phyloP scores from a whole-genome alignment of 805 yeast genomes.

The Maudiozyma saulgeensis region DNA sequence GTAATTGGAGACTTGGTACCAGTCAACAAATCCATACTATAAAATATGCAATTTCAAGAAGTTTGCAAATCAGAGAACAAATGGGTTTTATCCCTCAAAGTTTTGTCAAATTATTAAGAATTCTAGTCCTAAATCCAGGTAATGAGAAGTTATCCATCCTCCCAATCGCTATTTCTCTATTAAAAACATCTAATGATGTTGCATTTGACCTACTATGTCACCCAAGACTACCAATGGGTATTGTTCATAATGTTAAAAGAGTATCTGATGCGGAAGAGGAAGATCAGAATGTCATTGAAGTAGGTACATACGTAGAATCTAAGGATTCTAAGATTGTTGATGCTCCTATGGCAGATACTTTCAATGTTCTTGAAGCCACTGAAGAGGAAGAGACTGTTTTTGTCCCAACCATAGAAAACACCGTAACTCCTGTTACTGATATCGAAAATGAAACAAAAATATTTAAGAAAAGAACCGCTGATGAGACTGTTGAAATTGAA shows the following conservation, averaged over 20 bases:
- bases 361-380: not conserved
- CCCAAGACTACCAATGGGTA: slow-evolving; percentile 60
- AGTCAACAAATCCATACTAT: slow-evolving; percentile 54
- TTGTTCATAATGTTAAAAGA: slow-evolving; percentile 20
- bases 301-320: not conserved
- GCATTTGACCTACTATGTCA: slow-evolving; percentile 52
- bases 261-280: slow-evolving; percentile 2
- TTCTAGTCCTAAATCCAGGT: slow-evolving; percentile 62
- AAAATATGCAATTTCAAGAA: slow-evolving; percentile 34
- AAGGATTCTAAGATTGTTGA: not conserved
- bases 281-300: not conserved
- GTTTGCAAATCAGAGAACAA: slow-evolving; percentile 26
- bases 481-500: not conserved
- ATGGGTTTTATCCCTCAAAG: slow-evolving; percentile 22
- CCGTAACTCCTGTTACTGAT: too few relatives aligned
- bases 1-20: slow-evolving; percentile 45
- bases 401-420: too few relatives aligned
- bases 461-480: slow-evolving; percentile 7
- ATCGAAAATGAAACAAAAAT: slow-evolving; percentile 6
- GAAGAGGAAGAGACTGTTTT: not conserved
- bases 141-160: slow-evolving; percentile 50
- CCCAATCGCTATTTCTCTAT: slow-evolving; percentile 54
- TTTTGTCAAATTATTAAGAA: slow-evolving; percentile 36
- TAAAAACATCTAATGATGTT: slow-evolving; percentile 38
- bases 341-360: not conserved